Evolutionary conservation across 2,329 filamentous ascomycete species (phyloP), one percentile per base, ranked within the genome.

Genomic region (Colletotrichum lini): DNA sequence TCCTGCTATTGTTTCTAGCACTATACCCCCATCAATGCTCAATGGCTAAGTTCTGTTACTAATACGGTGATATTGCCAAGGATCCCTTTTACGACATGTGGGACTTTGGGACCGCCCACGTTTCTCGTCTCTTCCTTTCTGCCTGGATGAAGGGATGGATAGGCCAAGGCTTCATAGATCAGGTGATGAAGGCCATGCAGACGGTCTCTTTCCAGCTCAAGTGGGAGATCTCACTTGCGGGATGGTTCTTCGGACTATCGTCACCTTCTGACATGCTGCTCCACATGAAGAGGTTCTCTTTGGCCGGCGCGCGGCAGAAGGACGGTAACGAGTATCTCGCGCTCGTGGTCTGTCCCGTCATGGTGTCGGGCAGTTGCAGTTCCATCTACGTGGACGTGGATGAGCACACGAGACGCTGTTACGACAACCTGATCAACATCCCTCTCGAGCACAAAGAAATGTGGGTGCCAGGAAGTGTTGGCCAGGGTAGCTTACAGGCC

Each of bases 61-160:
- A 15, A 8, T 9, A 12, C 23, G 23, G 23, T 26, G 23, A 26
- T 26, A 3, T 26, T 26, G 23, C 23, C 23, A 26, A 62, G 59
- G 59, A 84, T 62, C 73, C 75, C 1, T 78, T 82, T 56, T 83
- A 80, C 75, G 76, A 77, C 72, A 69, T 84, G 70, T 80, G 74
- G 67, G 75, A 77, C 40, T 75, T 80, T 30, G 75, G 73, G 0
- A 75, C 73, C 4, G 75, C 74, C 8, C 76, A 76, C 2, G 74
- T 79, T 21, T 75, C 78, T 0, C 61, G 65, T 16, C 63, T 73
- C 21, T 78, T 80, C 61, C 63, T 79, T n/a, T 73, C 45, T 0
- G 63, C 72, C 4, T 77, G 75, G 75, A 67, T 58, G 9, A 35
- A 54, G 0, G 79, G 79, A 0, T 77, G 75, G 72, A 40, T 81